Evolutionary conservation across 2,329 filamentous ascomycete species (phyloP).

Genomic region (Fusarium bulbicola): DNA sequence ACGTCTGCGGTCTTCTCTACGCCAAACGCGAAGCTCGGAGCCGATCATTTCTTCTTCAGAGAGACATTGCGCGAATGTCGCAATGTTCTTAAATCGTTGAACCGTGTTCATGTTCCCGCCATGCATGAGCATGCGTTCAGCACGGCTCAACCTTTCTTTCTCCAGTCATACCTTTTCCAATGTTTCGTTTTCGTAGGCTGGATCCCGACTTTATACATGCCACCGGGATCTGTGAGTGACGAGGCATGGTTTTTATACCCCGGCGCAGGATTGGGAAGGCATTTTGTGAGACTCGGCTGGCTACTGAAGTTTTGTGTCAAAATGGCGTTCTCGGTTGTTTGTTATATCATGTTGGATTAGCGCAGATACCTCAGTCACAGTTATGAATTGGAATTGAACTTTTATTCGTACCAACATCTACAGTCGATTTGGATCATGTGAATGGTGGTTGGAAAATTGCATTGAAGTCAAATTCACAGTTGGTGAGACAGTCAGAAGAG

Average conservation of each 20-base stretch:
- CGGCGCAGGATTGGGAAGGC: constrained; percentile 10
- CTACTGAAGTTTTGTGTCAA: constrained; percentile 6
- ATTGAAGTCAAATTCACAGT: not conserved
- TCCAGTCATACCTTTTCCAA: rapidly evolving
- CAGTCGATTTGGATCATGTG: not conserved
- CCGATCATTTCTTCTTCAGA: not conserved
- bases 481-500: not conserved
- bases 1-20: constrained; percentile 12
- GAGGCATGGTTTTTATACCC: constrained; percentile 27
- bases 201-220: not conserved
- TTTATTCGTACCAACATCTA: not conserved
- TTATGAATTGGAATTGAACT: not conserved
- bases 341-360: constrained; percentile 4
- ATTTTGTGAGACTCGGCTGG: constrained; percentile 14
- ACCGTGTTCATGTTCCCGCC: not conserved
- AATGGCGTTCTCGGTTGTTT: constrained; percentile 12
- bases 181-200: not conserved
- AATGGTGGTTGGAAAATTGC: not conserved
- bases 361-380: constrained; percentile 22
- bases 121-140: not conserved
- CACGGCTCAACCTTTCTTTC: not conserved
- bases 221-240: not conserved
- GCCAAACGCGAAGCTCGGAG: constrained; percentile 6
- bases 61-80: not conserved
- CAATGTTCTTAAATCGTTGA: not conserved